Evolutionary conservation across 495 filamentous ascomycete genomes (phyloP), one percentile per base, ranked within the genome.

Genomic region (Trichoderma asperelloides): DNA sequence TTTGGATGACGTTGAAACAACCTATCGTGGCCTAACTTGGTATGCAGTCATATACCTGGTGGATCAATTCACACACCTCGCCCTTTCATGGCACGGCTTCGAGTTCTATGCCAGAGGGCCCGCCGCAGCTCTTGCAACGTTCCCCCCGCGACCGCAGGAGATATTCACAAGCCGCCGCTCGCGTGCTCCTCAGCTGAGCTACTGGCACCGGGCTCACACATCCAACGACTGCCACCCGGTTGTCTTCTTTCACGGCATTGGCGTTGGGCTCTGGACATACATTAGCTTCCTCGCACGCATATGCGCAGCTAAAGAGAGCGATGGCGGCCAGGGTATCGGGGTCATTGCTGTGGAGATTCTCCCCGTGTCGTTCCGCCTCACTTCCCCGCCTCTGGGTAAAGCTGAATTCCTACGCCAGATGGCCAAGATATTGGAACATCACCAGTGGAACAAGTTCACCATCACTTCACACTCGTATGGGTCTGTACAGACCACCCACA

Each of bases 211-310:
- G 21, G 84, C 85, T 2, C 88, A 90, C 69, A 84, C 77, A 12
- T 85, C 86, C 1, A 74, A 74, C 7, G 76, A 78, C 7, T 79
- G 79, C 33, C 72, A 83, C 2, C 88, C 88, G 0, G 70, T 90
- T 55, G 72, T 91, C 4, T 89, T 90, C 73, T 78, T 90, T 23
- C 88, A 91, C 71, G 88, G 88, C n/a, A 89, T 91, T 63, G 87
- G 87, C 30, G 84, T 90, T 65, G 88, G 88, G 0, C 79, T 89
- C 16, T 86, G 83, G 71, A 79, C 87, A 2, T 91, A 91, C 67
- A 77, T 78, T 16, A 72, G 73, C 39, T 87, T 89, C 72, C 77
- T 90, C 1, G 69, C 69, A 27, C 76, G 82, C 51, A 72, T 89
- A 39, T 74, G 71, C n/a, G 68, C 78, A 18, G 62, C 68, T 30